Conservation (phyloP, 129 eudicot genomes). For the Smallanthus sonchifolius region DNA sequence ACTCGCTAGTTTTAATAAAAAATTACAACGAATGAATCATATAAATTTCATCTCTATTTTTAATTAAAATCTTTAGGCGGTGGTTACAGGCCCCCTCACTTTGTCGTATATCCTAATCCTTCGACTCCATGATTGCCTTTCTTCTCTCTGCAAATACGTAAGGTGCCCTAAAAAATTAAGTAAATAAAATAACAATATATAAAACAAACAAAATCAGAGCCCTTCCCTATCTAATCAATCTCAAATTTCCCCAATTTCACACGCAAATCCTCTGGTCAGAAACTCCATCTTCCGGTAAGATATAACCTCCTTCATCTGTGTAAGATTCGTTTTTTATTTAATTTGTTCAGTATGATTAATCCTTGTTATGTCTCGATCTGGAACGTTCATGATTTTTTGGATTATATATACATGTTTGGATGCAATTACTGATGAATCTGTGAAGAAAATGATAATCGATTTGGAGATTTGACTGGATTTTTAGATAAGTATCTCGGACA, state of each 20-base stretch:
- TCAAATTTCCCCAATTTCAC: constrained; percentile 18
- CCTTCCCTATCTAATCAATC: constrained; percentile 11
- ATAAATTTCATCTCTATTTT: neutral
- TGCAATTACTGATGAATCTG: neutral
- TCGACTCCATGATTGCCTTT: neutral
- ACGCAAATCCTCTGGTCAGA: constrained; percentile 20
- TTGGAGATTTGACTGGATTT: constrained; percentile 16
- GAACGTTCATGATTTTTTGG: neutral
- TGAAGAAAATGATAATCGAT: constrained; percentile 11
- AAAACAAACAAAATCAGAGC: neutral
- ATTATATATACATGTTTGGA: neutral
- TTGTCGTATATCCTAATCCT: neutral
- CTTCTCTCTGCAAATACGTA: neutral
- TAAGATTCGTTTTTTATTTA: neutral
- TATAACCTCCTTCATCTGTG: constrained; percentile 2
- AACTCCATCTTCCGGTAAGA: constrained; percentile 11
- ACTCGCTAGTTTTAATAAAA: too few species aligned
- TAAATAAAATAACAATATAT: neutral
- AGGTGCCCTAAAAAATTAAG: neutral
- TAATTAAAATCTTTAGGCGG: neutral
- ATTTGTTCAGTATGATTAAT: neutral
- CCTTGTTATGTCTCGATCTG: constrained; percentile 16
- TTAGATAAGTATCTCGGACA: neutral
- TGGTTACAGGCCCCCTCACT: neutral
- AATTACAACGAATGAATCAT: too few species aligned